These are phyloP conservation scores for Vitis amurensis DNA, from an alignment of 164 flowering plant species.

Conservation along the genomic window DNA sequence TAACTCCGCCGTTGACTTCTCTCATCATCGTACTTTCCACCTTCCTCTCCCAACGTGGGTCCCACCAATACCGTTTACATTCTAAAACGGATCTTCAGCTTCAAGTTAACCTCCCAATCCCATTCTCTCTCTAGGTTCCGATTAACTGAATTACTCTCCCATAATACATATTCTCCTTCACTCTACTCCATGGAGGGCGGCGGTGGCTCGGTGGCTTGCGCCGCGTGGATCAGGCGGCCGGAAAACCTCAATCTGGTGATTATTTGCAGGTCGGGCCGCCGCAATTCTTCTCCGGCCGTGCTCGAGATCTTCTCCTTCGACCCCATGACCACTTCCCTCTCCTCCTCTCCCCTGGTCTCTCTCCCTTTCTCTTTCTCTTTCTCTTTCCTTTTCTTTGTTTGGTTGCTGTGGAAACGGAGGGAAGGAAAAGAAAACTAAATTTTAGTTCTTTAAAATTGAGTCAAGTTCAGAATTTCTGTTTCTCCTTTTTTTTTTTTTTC, in stretches of 20 bases:
- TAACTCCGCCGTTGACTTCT: no score
- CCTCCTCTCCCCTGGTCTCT: conserved; percentile 69
- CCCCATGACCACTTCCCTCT: conserved; percentile 54
- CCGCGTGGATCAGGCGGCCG: conserved; percentile 88
- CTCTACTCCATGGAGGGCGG: conserved; percentile 31
- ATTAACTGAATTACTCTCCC: no score
- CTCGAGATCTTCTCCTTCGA: conserved; percentile 81
- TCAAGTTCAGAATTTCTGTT: no score
- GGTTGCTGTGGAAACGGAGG: no score
- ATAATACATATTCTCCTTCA: no score
- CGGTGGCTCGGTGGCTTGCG: conserved; percentile 58
- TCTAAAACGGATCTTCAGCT: not conserved
- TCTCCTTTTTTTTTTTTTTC: no score
- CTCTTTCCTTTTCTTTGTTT: not conserved
- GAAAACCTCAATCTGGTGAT: conserved; percentile 64
- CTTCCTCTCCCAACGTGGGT: not conserved
- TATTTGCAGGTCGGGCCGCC: conserved; percentile 45
- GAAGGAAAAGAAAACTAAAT: no score
- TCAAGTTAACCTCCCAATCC: no score
- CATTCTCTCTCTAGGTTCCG: no score
- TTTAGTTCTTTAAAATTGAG: no score
- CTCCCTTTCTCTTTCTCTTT: conserved; percentile 6
- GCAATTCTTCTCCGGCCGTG: conserved; percentile 32
- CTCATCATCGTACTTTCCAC: not conserved
- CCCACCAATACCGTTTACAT: not conserved